Evolutionary conservation across 1,284 basidiomycete species (phyloP).

Genomic region (Schizopora paradoxa): DNA sequence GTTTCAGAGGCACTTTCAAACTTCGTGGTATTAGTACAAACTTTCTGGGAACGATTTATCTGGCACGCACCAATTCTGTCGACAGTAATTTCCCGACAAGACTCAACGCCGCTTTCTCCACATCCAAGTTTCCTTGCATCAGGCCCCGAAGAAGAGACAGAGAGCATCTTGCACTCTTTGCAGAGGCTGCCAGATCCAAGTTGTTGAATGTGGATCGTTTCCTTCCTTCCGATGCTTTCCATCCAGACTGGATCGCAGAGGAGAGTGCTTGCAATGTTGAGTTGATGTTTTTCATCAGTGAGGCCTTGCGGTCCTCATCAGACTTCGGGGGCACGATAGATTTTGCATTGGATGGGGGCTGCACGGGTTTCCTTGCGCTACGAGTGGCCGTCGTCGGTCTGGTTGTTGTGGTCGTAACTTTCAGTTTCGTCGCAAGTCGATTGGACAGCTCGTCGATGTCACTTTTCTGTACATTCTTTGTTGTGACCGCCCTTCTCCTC

Average conservation of each 20-base stretch:
- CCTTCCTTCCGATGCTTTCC: constrained; percentile 35
- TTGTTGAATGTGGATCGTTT: constrained; percentile 26
- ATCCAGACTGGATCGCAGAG: constrained; percentile 47
- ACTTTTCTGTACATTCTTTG: background rate
- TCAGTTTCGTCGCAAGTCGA: constrained; percentile 17
- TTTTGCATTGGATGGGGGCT: constrained; percentile 7
- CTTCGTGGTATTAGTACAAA: constrained; percentile 30
- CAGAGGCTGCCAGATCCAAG: constrained; percentile 30
- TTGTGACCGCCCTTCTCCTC: constrained; percentile 5
- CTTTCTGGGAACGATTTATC: constrained; percentile 9
- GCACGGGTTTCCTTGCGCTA: background rate
- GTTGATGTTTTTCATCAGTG: constrained; percentile 59
- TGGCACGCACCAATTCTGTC: constrained; percentile 54
- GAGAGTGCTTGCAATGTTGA: constrained; percentile 52
- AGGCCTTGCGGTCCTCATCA: constrained; percentile 24
- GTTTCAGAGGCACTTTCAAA: constrained; percentile 43
- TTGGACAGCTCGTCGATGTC: constrained; percentile 18
- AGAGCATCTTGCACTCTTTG: constrained; percentile 27
- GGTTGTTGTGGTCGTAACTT: no score
- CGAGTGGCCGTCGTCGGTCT: constrained; percentile 15
- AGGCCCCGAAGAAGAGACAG: constrained; percentile 42
- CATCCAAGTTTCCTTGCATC: constrained; percentile 46
- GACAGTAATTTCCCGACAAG: constrained; percentile 57
- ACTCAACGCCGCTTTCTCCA: constrained; percentile 66
- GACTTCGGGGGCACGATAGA: background rate